phyloP scores from a whole-genome alignment of 2,329 filamentous ascomycete species.

The Clonostachys rhizophaga region DNA sequence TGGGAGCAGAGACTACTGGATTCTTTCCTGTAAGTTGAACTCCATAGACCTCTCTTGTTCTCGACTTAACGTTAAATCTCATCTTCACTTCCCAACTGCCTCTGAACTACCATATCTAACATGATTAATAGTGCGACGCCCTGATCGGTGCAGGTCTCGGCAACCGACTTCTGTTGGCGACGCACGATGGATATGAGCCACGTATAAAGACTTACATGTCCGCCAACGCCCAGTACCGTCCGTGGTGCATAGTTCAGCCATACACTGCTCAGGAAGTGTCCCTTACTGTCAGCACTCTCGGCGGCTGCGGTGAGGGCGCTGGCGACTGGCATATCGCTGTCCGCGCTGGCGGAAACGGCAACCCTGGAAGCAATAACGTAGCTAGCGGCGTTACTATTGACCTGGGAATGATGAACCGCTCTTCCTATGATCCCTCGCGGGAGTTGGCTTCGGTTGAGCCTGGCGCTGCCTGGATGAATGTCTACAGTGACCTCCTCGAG shows the following conservation, averaged over 20 bases:
- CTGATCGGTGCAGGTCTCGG: background rate
- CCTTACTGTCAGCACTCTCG: slow-evolving; percentile 5
- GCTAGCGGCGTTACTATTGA: slow-evolving; percentile 37
- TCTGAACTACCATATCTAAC: no score
- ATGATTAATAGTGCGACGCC: background rate
- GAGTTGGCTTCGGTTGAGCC: slow-evolving; percentile 5
- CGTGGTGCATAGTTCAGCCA: slow-evolving; percentile 17
- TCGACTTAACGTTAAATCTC: no score
- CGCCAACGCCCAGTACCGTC: slow-evolving; percentile 1
- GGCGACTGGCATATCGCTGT: slow-evolving; percentile 34
- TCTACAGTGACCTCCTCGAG: slow-evolving; percentile 9
- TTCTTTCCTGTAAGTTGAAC: no score
- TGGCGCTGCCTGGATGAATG: slow-evolving; percentile 5
- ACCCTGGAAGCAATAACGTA: slow-evolving; percentile 33
- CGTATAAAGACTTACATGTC: background rate
- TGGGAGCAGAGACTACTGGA: no score
- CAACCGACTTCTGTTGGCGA: background rate
- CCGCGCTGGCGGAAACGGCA: slow-evolving; percentile 44
- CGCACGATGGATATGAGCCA: background rate
- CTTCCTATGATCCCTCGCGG: slow-evolving; percentile 5
- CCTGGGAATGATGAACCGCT: slow-evolving; percentile 17
- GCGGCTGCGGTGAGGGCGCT: slow-evolving; percentile 7
- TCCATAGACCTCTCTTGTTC: no score
- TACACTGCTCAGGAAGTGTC: slow-evolving; percentile 13
- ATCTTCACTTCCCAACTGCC: no score